Evolutionary conservation across 805 yeast species (phyloP).

Genomic region (Lipomyces yamanashiensis): DNA sequence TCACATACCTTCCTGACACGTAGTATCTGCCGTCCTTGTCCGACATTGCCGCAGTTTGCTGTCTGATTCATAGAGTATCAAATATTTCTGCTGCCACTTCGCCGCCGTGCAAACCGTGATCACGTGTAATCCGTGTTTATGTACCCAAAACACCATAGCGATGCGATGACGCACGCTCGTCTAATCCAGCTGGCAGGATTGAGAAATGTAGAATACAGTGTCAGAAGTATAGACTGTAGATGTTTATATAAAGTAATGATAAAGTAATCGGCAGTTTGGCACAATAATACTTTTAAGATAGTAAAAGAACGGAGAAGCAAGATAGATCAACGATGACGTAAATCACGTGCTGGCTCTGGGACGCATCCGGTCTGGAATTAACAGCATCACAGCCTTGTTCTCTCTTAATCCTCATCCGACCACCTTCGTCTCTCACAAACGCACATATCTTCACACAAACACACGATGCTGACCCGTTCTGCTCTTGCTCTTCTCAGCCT

Average conservation of each 20-base stretch:
- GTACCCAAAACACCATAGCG: neutral
- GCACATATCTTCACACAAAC: neutral
- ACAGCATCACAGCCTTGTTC: neutral
- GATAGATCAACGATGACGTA: too few species aligned
- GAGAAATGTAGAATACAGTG: too few species aligned
- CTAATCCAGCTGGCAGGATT: too few species aligned
- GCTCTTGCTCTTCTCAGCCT: neutral
- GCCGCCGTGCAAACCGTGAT: neutral
- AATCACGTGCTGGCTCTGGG: too few species aligned
- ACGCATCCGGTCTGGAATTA: neutral
- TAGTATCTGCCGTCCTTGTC: slow-evolving; percentile 23
- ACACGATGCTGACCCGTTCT: neutral
- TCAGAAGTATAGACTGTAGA: too few species aligned
- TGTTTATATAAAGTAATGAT: too few species aligned
- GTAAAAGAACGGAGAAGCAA: too few species aligned
- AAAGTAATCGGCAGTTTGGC: too few species aligned
- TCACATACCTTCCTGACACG: slow-evolving; percentile 14
- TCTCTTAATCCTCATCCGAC: neutral
- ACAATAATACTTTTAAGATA: too few species aligned
- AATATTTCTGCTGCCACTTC: neutral
- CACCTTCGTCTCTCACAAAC: neutral
- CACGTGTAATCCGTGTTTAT: slow-evolving; percentile 1
- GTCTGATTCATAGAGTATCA: neutral
- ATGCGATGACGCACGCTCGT: neutral
- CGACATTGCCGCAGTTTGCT: slow-evolving; percentile 5